These are phyloP conservation scores for Aquanectria penicillioides DNA, from an alignment of 2,329 filamentous ascomycete species.

Conservation along the genomic window DNA sequence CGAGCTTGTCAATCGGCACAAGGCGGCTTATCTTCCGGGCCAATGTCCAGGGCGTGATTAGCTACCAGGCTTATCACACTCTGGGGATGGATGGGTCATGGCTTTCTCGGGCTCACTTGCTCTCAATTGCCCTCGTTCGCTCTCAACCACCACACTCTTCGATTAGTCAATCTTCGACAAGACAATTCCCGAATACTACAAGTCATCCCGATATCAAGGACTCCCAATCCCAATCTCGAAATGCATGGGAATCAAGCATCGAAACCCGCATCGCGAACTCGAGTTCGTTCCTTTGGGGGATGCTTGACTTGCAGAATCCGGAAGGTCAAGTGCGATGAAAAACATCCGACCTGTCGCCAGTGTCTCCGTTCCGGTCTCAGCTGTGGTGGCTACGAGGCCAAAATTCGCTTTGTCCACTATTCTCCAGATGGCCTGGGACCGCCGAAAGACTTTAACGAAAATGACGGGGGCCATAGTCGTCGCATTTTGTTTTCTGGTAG, in stretches of 20 bases:
- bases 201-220: not conserved
- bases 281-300: slow-evolving; percentile 4
- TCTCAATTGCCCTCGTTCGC: too few relatives aligned
- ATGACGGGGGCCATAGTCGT: slow-evolving; percentile 7
- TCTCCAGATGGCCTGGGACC: not conserved
- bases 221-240: not conserved
- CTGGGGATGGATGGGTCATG: too few relatives aligned
- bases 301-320: slow-evolving; percentile 13
- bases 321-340: slow-evolving; percentile 13
- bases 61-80: too few relatives aligned
- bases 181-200: not conserved
- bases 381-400: slow-evolving; percentile 5
- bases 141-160: too few relatives aligned
- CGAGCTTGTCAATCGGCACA: too few relatives aligned
- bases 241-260: not conserved
- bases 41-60: too few relatives aligned
- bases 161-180: not conserved
- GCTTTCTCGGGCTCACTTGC: too few relatives aligned
- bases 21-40: too few relatives aligned
- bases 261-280: not conserved
- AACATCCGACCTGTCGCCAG: not conserved
- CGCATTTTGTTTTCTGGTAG: slow-evolving; percentile 6
- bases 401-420: slow-evolving; percentile 6
- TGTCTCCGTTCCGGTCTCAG: not conserved
- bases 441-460: not conserved